Percentiles rank a stretch among this genome's conserved stretches.
phyloP scores from a whole-genome alignment of 305 asterid species.

The Rubia tinctorum region DNA sequence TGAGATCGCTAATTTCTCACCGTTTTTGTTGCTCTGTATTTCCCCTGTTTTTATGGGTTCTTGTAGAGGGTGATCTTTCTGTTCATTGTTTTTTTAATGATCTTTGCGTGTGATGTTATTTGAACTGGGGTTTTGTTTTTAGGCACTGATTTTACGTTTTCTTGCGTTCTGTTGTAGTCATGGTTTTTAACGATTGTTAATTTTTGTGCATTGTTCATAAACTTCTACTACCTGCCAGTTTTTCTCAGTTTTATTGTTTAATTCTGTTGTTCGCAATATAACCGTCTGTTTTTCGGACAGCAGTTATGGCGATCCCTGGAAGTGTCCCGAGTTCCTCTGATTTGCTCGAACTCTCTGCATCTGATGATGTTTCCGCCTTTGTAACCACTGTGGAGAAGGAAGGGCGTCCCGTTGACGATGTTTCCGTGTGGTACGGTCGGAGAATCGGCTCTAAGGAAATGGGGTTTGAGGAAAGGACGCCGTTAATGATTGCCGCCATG shows the following conservation, averaged over 20 bases:
- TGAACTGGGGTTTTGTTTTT: too few relatives aligned
- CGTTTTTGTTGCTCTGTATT: neutral
- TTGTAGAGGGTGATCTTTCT: neutral
- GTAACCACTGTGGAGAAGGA: slow-evolving; percentile 31
- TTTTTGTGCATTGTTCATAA: too few relatives aligned
- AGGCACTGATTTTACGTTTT: too few relatives aligned
- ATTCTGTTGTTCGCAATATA: too few relatives aligned
- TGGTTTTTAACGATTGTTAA: too few relatives aligned
- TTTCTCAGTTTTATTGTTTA: too few relatives aligned
- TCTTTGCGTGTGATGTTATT: too few relatives aligned
- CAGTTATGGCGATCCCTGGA: slow-evolving; percentile 20
- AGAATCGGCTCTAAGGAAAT: slow-evolving; percentile 34
- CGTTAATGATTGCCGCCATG: slow-evolving; percentile 41
- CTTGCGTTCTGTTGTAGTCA: too few relatives aligned
- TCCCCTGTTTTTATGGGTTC: neutral
- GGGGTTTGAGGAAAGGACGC: slow-evolving; percentile 41
- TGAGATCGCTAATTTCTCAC: slow-evolving; percentile 2
- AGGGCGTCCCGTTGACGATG: slow-evolving; percentile 26
- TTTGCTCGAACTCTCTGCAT: slow-evolving; percentile 39
- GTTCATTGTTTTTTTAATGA: too few relatives aligned
- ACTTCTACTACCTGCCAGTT: too few relatives aligned
- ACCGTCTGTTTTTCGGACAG: neutral
- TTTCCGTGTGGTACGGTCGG: slow-evolving; percentile 36
- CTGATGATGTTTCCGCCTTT: slow-evolving; percentile 34
- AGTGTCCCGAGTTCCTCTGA: slow-evolving; percentile 17